These are phyloP conservation scores for Somion occarium DNA, from an alignment of 1,284 basidiomycete species.

Conservation along the genomic window DNA sequence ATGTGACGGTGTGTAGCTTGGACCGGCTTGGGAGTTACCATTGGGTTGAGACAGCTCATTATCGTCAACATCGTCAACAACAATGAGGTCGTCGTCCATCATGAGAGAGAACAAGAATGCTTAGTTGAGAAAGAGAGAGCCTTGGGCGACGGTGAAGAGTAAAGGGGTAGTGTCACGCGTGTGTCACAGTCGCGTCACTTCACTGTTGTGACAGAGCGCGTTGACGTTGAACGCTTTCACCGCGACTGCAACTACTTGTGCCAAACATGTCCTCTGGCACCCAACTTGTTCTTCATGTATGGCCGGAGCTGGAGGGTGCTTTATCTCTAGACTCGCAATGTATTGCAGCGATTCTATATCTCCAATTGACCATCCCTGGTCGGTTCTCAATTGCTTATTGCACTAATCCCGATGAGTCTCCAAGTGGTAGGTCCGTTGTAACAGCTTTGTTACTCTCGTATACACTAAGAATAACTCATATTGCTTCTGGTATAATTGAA, in stretches of 20 bases:
- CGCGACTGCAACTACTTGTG: neutral
- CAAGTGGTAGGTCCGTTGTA: constrained; percentile 56
- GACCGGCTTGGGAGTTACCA: constrained; percentile 8
- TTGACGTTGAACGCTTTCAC: neutral
- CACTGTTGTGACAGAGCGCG: neutral
- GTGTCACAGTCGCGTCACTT: neutral
- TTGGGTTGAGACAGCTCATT: constrained; percentile 17
- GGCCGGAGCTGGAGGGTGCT: constrained; percentile 61
- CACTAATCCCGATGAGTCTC: constrained; percentile 67
- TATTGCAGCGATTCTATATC: constrained; percentile 57
- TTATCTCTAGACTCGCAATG: constrained; percentile 64
- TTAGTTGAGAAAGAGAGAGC: neutral
- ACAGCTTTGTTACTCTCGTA: neutral
- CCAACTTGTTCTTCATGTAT: constrained; percentile 48
- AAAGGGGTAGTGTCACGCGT: neutral
- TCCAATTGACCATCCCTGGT: constrained; percentile 62
- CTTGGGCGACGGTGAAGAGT: neutral
- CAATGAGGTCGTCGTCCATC: constrained; percentile 57
- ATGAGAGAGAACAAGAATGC: neutral
- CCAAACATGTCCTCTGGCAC: neutral
- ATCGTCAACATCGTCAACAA: constrained; percentile 55
- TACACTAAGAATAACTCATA: neutral
- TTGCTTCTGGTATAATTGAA: constrained; percentile 22
- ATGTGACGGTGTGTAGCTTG: constrained; percentile 13
- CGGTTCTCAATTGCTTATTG: constrained; percentile 57